These are phyloP conservation scores for Mycena pura DNA, from an alignment of 768 basidiomycete genomes.

Conservation along the genomic window DNA sequence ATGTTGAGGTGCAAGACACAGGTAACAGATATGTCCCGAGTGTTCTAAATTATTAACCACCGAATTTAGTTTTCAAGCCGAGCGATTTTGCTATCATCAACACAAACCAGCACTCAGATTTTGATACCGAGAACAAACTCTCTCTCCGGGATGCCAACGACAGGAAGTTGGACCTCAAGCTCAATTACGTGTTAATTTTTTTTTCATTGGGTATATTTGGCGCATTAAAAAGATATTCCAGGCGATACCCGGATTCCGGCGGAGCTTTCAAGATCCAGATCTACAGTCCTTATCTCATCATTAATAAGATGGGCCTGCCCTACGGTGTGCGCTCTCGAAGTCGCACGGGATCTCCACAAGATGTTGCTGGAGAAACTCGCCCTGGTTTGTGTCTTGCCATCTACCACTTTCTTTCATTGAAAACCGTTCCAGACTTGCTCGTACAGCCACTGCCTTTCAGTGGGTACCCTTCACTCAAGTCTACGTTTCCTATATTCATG, in stretches of 20 bases:
- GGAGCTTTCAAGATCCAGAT: slow-evolving; percentile 97
- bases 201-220: not conserved
- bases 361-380: slow-evolving; percentile 83
- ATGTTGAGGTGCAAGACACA: slow-evolving; percentile 90
- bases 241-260: slow-evolving; percentile 86
- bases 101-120: slow-evolving; percentile 89
- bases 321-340: slow-evolving; percentile 75
- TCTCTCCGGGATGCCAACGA: slow-evolving; percentile 75
- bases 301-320: slow-evolving; percentile 92
- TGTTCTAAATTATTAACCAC: not conserved
- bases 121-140: slow-evolving; percentile 78
- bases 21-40: slow-evolving; percentile 50
- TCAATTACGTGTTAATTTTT: slow-evolving; percentile 87
- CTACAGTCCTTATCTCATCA: slow-evolving; percentile 85
- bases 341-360: slow-evolving; percentile 69
- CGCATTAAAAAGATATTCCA: slow-evolving; percentile 29
- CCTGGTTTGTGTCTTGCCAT: slow-evolving; percentile 51
- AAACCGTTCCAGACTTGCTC: slow-evolving; percentile 50
- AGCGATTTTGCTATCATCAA: slow-evolving; percentile 99
- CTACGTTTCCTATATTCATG: slow-evolving; percentile 7
- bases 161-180: slow-evolving; percentile 76
- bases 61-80: slow-evolving; percentile 75
- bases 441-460: slow-evolving; percentile 76
- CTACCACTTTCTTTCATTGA: slow-evolving; percentile 27
- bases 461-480: slow-evolving; percentile 55